These are phyloP conservation scores for Verruconis gallopava DNA, from an alignment of 2,329 filamentous ascomycete species.

Conservation along the genomic window DNA sequence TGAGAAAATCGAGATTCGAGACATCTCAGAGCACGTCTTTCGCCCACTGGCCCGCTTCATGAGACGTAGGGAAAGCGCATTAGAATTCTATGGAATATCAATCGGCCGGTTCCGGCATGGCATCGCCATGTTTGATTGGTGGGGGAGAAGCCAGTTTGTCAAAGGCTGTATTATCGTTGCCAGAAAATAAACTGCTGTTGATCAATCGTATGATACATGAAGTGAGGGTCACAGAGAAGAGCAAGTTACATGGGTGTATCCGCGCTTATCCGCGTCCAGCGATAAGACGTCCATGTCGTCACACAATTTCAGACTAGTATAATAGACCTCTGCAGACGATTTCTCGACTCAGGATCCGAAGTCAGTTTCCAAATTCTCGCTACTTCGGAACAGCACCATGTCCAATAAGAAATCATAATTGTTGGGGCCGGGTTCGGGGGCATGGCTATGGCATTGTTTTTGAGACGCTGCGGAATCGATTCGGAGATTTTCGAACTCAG, in stretches of 20 bases:
- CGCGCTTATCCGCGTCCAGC: no score
- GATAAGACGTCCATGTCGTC: no score
- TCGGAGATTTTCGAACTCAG: slow-evolving; percentile 37
- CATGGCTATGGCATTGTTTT: slow-evolving; percentile 41
- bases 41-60: slow-evolving; percentile 35
- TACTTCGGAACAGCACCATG: no score
- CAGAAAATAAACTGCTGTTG: slow-evolving; percentile 15
- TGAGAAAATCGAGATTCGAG: slow-evolving; percentile 30
- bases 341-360: no score
- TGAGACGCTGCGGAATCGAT: slow-evolving; percentile 38
- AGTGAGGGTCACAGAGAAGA: no score
- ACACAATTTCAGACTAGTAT: no score
- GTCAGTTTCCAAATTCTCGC: no score
- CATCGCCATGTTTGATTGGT: slow-evolving; percentile 28
- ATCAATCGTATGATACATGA: no score
- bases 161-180: slow-evolving; percentile 30
- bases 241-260: no score
- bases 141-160: slow-evolving; percentile 26
- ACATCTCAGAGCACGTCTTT: slow-evolving; percentile 43
- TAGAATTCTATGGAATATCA: slow-evolving; percentile 24
- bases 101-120: slow-evolving; percentile 25
- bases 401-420: slow-evolving; percentile 33
- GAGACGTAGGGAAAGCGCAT: slow-evolving; percentile 21
- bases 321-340: no score
- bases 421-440: slow-evolving; percentile 39